Evolutionary conservation across 2,329 filamentous ascomycete genomes (phyloP).

Genomic region (Diaporthe helianthi): DNA sequence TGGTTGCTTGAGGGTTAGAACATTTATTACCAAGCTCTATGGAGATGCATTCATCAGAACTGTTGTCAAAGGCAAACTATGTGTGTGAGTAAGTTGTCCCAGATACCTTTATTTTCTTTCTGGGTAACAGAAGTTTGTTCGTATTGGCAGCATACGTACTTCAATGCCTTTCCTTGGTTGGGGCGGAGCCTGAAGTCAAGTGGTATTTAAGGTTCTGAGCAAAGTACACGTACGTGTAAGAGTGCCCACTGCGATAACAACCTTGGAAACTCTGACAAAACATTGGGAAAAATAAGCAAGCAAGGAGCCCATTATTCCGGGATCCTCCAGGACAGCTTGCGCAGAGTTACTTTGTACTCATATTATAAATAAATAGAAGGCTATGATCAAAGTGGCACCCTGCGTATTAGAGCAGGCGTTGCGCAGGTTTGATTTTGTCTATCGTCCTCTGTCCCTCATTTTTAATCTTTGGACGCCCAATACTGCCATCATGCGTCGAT

Average conservation of each 20-base stretch:
- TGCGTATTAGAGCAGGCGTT: no score
- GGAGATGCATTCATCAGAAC: no score
- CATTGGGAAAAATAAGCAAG: neutral
- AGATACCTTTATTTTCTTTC: no score
- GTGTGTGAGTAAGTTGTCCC: no score
- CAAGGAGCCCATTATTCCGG: neutral
- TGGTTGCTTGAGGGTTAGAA: no score
- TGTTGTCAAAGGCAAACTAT: no score
- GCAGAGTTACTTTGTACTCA: neutral
- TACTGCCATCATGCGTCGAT: neutral
- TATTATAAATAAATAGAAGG: neutral
- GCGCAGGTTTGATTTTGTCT: neutral
- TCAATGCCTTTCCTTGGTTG: neutral
- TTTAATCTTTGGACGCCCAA: no score
- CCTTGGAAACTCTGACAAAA: slow-evolving; percentile 13
- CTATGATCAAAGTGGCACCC: no score
- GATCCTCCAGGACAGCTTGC: no score
- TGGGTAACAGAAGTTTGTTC: no score
- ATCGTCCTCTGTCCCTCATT: neutral
- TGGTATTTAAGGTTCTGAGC: neutral
- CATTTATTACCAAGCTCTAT: no score
- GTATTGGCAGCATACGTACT: neutral
- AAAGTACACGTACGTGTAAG: no score
- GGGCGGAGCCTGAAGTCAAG: neutral
- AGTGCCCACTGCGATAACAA: neutral